Evolutionary conservation across 2,329 filamentous ascomycete species (phyloP).

Genomic region (Calonectria hongkongensis): DNA sequence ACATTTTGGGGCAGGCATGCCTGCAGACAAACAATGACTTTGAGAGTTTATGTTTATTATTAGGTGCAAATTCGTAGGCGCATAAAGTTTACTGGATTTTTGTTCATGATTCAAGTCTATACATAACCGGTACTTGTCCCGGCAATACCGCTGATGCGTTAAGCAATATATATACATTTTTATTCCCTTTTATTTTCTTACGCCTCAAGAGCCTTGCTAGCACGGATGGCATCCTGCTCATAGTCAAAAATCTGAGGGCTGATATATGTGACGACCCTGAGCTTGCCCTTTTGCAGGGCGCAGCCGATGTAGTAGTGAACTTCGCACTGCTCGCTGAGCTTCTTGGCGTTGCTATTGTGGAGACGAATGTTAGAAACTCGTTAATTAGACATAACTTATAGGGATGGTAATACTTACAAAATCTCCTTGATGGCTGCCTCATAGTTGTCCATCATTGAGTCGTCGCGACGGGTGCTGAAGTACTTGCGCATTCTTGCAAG

Average conservation of each 20-base stretch:
- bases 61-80: background rate
- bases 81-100: background rate
- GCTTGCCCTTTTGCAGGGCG: constrained; percentile 11
- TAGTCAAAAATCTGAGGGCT: constrained; percentile 20
- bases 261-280: constrained; percentile 17
- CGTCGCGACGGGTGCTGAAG: constrained; percentile 7
- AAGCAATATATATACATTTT: background rate
- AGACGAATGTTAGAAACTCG: background rate
- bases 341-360: background rate
- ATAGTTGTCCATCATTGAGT: constrained; percentile 21
- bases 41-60: background rate
- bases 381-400: background rate
- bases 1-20: too few species aligned
- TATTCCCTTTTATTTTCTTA: background rate
- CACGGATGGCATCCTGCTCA: constrained; percentile 10
- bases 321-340: background rate
- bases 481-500: constrained; percentile 18
- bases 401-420: background rate
- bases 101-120: background rate
- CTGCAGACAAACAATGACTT: background rate
- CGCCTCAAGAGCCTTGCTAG: constrained; percentile 5
- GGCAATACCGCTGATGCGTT: background rate
- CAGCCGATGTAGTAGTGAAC: constrained; percentile 20
- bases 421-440: constrained; percentile 15
- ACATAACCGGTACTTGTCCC: background rate